phyloP scores from a whole-genome alignment of 164 flowering plant genomes.

The Annona cherimola region DNA sequence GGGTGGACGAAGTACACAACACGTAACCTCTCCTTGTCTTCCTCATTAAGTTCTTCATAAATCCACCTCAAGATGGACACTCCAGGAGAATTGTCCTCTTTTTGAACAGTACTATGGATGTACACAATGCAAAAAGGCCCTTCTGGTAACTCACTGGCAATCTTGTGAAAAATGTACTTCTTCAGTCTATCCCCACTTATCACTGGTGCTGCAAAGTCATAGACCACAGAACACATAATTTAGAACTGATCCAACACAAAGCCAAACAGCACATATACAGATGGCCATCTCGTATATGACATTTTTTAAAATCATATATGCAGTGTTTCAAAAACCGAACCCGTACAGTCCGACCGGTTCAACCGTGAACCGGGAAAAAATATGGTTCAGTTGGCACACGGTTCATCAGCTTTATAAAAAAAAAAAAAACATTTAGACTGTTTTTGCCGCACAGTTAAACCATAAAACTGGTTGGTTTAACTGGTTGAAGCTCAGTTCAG shows the following conservation, averaged over 20 bases:
- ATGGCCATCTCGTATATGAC: neutral
- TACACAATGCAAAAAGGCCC: slow-evolving; percentile 86
- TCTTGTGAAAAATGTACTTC: slow-evolving; percentile 67
- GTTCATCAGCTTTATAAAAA: too few relatives aligned
- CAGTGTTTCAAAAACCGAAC: too few relatives aligned
- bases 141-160: slow-evolving; percentile 58
- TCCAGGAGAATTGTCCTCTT: slow-evolving; percentile 88
- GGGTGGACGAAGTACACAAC: slow-evolving; percentile 84
- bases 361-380: too few relatives aligned
- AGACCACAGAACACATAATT: neutral
- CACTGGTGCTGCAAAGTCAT: slow-evolving; percentile 55
- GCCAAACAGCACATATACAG: neutral
- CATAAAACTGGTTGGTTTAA: too few relatives aligned
- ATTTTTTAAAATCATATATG: too few relatives aligned
- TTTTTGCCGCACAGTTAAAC: too few relatives aligned
- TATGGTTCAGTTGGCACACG: too few relatives aligned
- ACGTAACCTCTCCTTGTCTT: slow-evolving; percentile 72
- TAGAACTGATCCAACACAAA: neutral
- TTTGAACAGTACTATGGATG: slow-evolving; percentile 80
- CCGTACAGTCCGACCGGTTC: too few relatives aligned
- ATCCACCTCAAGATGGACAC: slow-evolving; percentile 85
- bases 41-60: slow-evolving; percentile 77
- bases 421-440: too few relatives aligned
- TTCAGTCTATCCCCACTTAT: slow-evolving; percentile 72
- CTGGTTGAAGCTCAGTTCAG: too few relatives aligned